Conservation (phyloP, 345 rosid species). For the Salix udensis region DNA sequence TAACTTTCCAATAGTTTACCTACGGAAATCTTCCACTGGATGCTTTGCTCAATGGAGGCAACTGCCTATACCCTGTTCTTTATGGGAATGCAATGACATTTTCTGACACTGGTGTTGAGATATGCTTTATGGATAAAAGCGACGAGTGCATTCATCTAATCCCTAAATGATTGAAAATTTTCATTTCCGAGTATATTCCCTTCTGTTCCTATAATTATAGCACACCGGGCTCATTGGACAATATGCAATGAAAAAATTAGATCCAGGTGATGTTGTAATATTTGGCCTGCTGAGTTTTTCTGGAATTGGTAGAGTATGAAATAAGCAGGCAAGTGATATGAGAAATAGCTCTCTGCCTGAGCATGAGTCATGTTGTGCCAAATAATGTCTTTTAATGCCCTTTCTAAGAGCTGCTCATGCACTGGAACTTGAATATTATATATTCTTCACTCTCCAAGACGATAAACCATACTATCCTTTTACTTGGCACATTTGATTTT, state of each 20-base stretch:
- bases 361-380: too few species aligned
- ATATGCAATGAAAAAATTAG: background rate
- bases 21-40: too few species aligned
- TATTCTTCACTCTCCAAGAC: too few species aligned
- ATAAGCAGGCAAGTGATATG: background rate
- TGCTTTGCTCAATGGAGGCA: too few species aligned
- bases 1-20: too few species aligned
- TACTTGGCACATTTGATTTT: too few species aligned
- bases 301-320: background rate
- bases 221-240: background rate
- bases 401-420: too few species aligned
- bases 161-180: background rate
- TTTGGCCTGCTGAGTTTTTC: background rate
- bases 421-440: too few species aligned
- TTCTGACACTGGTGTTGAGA: background rate
- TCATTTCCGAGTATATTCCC: background rate
- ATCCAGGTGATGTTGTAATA: background rate
- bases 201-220: background rate
- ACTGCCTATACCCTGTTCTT: too few species aligned
- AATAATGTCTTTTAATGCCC: too few species aligned
- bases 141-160: background rate
- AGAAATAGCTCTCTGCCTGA: background rate
- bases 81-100: too few species aligned
- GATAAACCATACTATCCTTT: too few species aligned
- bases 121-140: background rate